These are phyloP conservation scores for Geotrichum bryndzae DNA, from an alignment of 1,139 yeast species.

Conservation along the genomic window DNA sequence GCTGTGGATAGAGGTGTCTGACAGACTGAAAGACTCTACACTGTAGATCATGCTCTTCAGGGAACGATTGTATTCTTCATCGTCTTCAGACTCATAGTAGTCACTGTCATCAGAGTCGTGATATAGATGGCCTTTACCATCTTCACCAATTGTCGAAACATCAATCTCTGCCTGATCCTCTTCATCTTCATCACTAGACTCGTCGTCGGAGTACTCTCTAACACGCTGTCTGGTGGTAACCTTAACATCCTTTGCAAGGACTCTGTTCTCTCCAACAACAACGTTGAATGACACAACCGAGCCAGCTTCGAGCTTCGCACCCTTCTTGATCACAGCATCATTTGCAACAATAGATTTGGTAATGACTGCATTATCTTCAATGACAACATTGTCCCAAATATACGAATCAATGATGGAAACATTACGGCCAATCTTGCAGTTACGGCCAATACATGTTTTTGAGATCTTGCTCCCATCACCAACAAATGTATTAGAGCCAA, in stretches of 20 bases:
- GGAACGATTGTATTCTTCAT: constrained; percentile 29
- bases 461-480: constrained; percentile 49
- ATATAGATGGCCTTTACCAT: constrained; percentile 57
- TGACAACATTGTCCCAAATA: constrained; percentile 75
- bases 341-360: constrained; percentile 65
- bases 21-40: constrained; percentile 57
- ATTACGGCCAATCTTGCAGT: constrained; percentile 76
- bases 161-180: constrained; percentile 23
- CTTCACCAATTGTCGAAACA: constrained; percentile 45
- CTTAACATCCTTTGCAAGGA: constrained; percentile 29
- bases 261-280: constrained; percentile 44
- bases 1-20: constrained; percentile 65
- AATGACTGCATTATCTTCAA: constrained; percentile 59
- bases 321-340: constrained; percentile 48
- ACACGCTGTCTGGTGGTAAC: constrained; percentile 32
- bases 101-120: constrained; percentile 44
- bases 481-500: constrained; percentile 67
- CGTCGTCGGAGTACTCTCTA: constrained; percentile 27
- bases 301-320: constrained; percentile 54
- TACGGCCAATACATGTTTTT: constrained; percentile 76
- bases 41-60: constrained; percentile 45
- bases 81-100: constrained; percentile 37
- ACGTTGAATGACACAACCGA: constrained; percentile 78
- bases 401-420: constrained; percentile 67
- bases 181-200: constrained; percentile 28